These are phyloP conservation scores for Inosperma sp. DNA, from an alignment of 768 basidiomycete genomes.

Conservation along the genomic window DNA sequence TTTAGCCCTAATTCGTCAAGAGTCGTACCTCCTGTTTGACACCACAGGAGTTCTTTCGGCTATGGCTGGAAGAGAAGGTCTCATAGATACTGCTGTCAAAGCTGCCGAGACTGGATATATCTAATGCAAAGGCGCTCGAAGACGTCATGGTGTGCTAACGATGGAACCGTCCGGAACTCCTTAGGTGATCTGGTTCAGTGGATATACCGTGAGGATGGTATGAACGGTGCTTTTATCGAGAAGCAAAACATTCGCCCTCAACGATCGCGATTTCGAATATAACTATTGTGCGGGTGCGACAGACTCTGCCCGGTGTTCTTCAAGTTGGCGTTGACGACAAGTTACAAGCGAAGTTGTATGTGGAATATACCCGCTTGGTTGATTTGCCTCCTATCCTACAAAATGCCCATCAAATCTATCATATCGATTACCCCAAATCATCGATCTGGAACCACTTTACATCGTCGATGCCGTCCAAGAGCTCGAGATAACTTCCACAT, in stretches of 20 bases:
- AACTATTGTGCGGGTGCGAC: constrained; percentile 94
- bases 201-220: constrained; percentile 96
- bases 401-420: constrained; percentile 95
- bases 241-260: constrained; percentile 84
- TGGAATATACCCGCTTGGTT: constrained; percentile 50
- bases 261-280: constrained; percentile 78
- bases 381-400: constrained; percentile 91
- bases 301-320: constrained; percentile 72
- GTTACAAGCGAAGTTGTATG: constrained; percentile 79
- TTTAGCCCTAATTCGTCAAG: constrained; percentile 97
- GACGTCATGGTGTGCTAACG: constrained; percentile 97
- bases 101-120: constrained; percentile 99
- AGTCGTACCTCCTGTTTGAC: constrained; percentile 95
- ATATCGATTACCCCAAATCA: constrained; percentile 89
- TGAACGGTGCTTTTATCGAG: constrained; percentile 98
- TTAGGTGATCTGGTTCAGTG: constrained; percentile 95
- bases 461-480: constrained; percentile 78
- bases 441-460: constrained; percentile 87
- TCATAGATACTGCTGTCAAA: no score
- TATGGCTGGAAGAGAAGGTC: constrained; percentile 98
- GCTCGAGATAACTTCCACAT: constrained; percentile 94
- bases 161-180: constrained; percentile 96
- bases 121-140: constrained; percentile 95
- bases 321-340: constrained; percentile 71
- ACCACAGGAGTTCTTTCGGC: constrained; percentile 98